These are phyloP conservation scores for Pouteria campechiana DNA, from an alignment of 179 eudicot genomes.

Conservation along the genomic window DNA sequence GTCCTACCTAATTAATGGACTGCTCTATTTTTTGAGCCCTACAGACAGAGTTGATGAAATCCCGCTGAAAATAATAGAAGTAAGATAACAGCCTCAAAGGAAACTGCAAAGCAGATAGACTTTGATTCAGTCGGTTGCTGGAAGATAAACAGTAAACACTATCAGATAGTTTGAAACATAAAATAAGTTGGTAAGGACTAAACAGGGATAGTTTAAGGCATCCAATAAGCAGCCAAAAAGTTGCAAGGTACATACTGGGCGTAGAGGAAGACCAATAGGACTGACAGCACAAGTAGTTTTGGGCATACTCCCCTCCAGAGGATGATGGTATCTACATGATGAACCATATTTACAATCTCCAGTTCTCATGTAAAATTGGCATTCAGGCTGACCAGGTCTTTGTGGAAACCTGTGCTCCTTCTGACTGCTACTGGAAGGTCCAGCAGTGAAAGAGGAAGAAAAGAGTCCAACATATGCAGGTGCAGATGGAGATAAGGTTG, in stretches of 20 bases:
- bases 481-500: conserved; percentile 63
- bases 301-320: conserved; percentile 54
- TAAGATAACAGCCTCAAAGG: no score
- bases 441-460: conserved; percentile 40
- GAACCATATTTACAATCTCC: conserved; percentile 92
- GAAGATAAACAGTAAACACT: not conserved
- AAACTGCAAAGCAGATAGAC: no score
- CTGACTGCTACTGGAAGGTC: conserved; percentile 42
- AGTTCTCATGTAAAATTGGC: conserved; percentile 79
- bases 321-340: conserved; percentile 91
- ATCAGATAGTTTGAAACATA: not conserved
- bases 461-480: conserved; percentile 61
- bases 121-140: no score
- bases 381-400: conserved; percentile 91
- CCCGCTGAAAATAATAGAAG: no score
- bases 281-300: conserved; percentile 44
- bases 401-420: conserved; percentile 69
- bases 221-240: no score
- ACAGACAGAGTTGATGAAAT: no score
- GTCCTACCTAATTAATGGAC: no score
- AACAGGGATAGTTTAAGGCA: no score
- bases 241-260: conserved; percentile 62
- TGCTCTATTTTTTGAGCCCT: no score
- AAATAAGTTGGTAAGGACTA: not conserved
- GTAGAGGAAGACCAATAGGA: conserved; percentile 86